phyloP scores from a whole-genome alignment of 1,284 basidiomycete genomes.

The Pseudozyma pruni region DNA sequence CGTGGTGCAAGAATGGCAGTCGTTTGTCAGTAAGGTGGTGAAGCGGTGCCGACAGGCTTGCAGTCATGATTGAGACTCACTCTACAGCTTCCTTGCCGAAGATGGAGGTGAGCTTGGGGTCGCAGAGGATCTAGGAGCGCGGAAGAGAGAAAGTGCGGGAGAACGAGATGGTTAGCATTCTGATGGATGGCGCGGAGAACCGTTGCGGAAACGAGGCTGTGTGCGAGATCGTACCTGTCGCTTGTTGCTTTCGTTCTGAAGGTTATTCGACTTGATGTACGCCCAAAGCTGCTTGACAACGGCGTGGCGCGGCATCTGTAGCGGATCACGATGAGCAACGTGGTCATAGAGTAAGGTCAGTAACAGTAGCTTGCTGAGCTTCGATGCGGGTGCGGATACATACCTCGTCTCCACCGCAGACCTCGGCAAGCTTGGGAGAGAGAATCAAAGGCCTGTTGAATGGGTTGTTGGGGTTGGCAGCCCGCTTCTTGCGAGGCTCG shows the following conservation, averaged over 20 bases:
- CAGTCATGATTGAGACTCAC: slow-evolving; percentile 34
- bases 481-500: slow-evolving; percentile 52
- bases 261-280: slow-evolving; percentile 79
- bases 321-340: slow-evolving; percentile 70
- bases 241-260: slow-evolving; percentile 83
- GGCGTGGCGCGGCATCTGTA: slow-evolving; percentile 81
- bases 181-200: not conserved
- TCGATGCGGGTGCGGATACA: slow-evolving; percentile 11
- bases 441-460: slow-evolving; percentile 65
- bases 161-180: slow-evolving; percentile 2
- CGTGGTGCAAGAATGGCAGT: not conserved
- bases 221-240: slow-evolving; percentile 64
- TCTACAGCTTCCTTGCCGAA: slow-evolving; percentile 81
- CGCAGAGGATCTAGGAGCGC: slow-evolving; percentile 78
- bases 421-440: slow-evolving; percentile 57
- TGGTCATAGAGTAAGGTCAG: slow-evolving; percentile 71
- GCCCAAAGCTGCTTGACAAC: slow-evolving; percentile 87
- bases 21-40: slow-evolving; percentile 1
- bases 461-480: slow-evolving; percentile 64
- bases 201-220: not conserved
- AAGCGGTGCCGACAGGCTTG: not conserved
- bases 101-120: slow-evolving; percentile 75
- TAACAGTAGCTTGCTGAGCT: not conserved
- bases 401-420: slow-evolving; percentile 63
- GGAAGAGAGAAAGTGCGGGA: not conserved